Evolutionary conservation across 164 flowering plant genomes (phyloP).

Genomic region (Sextonia rubra): DNA sequence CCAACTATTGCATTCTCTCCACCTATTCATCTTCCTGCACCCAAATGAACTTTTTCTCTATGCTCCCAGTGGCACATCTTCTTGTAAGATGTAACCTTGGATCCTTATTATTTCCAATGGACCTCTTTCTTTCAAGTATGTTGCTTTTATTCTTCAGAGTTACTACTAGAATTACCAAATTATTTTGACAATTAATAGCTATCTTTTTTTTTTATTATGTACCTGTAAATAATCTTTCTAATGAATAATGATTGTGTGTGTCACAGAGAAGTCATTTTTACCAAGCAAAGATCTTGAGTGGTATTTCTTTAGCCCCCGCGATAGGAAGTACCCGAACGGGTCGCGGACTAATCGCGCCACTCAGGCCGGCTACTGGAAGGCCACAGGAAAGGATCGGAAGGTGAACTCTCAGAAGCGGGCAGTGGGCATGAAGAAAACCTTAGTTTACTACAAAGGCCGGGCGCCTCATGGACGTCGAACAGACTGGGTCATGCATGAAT

Average conservation of each 20-base stretch:
- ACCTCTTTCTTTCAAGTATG: too few species aligned
- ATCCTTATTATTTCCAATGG: too few species aligned
- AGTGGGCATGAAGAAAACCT: conserved; percentile 90
- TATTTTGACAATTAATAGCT: too few species aligned
- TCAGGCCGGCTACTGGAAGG: conserved; percentile 93
- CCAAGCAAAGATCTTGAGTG: conserved; percentile 96
- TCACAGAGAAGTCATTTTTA: conserved; percentile 68
- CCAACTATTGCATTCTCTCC: too few species aligned
- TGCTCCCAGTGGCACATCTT: too few species aligned
- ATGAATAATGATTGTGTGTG: conserved; percentile 5
- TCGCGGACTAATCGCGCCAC: conserved; percentile 96
- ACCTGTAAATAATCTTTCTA: too few species aligned
- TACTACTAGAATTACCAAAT: too few species aligned
- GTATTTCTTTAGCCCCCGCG: conserved; percentile 94
- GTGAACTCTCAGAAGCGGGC: conserved; percentile 65
- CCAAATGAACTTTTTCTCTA: too few species aligned
- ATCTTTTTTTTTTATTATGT: too few species aligned
- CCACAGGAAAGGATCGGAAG: conserved; percentile 85
- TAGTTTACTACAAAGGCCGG: conserved; percentile 86
- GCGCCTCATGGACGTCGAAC: conserved; percentile 93
- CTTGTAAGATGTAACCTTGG: too few species aligned
- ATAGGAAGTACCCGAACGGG: conserved; percentile 89
- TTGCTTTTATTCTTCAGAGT: too few species aligned
- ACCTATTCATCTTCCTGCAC: too few species aligned
- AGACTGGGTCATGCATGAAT: conserved; percentile 98